A percentile compares a stretch with the other conserved stretches of the same genome.
Conservation (phyloP, 2,329 filamentous ascomycete species). For the Penicillium fuscoglaucum region DNA sequence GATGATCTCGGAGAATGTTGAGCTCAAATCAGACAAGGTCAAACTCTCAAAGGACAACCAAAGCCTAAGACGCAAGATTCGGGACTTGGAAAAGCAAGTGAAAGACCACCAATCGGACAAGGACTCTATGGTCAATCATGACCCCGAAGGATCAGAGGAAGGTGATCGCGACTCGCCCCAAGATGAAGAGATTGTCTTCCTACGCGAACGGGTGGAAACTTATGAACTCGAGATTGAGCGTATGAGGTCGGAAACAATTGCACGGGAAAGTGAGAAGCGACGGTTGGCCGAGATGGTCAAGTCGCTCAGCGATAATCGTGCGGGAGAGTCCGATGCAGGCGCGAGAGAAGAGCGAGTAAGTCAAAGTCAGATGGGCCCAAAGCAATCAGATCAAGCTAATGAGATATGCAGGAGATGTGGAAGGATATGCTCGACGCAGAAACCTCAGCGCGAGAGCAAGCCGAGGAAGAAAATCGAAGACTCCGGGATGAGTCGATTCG, state of each 20-base stretch:
- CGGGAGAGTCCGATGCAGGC: conserved; percentile 52
- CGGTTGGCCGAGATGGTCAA: conserved; percentile 80
- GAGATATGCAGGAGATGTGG: conserved; percentile 70
- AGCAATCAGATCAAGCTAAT: conserved; percentile 11
- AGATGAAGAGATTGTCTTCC: conserved; percentile 81
- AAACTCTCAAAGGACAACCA: conserved; percentile 91
- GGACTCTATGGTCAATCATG: conserved; percentile 46
- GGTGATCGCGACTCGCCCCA: conserved; percentile 55
- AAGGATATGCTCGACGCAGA: conserved; percentile 94
- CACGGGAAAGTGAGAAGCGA: conserved; percentile 80
- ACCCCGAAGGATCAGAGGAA: conserved; percentile 45
- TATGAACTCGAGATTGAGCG: conserved; percentile 82
- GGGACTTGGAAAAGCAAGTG: conserved; percentile 81
- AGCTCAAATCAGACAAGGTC: conserved; percentile 85
- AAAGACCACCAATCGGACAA: conserved; percentile 55
- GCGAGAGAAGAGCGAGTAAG: conserved; percentile 49
- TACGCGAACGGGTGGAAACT: conserved; percentile 82
- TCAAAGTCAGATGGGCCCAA: conserved; percentile 29
- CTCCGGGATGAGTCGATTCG: conserved; percentile 82
- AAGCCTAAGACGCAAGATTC: conserved; percentile 72
- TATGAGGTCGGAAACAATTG: conserved; percentile 73
- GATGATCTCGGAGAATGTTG: conserved; percentile 96
- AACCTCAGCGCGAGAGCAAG: conserved; percentile 81
- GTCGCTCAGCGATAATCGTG: conserved; percentile 57
- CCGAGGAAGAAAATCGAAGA: conserved; percentile 82